Evolutionary conservation across 116 monocot species (phyloP), one percentile per base, ranked within the genome.

Genomic region (Posidonia oceanica): DNA sequence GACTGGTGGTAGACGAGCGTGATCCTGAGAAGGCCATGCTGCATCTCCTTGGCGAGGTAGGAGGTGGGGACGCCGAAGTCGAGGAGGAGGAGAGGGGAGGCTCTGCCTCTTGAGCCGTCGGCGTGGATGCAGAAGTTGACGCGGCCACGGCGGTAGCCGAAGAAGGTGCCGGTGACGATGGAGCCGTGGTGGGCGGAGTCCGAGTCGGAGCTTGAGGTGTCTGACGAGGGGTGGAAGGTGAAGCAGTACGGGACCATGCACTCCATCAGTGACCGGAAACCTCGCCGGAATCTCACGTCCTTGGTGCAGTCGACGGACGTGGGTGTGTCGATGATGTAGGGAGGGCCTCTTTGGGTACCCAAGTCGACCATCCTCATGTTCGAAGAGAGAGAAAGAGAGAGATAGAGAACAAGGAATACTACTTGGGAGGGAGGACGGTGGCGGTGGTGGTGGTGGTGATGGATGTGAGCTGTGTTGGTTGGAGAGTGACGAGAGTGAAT

Each of bases 281-380:
- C 64, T 0, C 77, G 84, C 17, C 88, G 75, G 84, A 80, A 68
- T 7, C 82, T 59, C 4, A 81, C 81, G 66, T 82, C 79, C 61
- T 79, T 82, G 17, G 77, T 80, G 84, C 88, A 88, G 82, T 88
- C 88, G 57, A 88, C 82, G 37, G 79, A 70, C 41, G 84, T 88
- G 0, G 88, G 1, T 15, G 84, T 75, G 75, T 84, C 80, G 72
- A 84, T 82, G 51, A 84, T 75, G 72, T 73, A 22, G 16, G 82
- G 62, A 0, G 84, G 80, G 16, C 77, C 80, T 56, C 75, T 21
- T 4, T 69, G 72, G 67, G 68, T 76, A 2, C 79, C 69, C 22
- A 84, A 55, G 23, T 84, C 80, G 3, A 82, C 70, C 79, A 82
- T 84, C 75, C 74, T 87, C 83, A 83, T 86, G 39, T 73, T 1